Conservation (phyloP, 352 stramenopile genomes). For the Globisporangium takayamanum region DNA sequence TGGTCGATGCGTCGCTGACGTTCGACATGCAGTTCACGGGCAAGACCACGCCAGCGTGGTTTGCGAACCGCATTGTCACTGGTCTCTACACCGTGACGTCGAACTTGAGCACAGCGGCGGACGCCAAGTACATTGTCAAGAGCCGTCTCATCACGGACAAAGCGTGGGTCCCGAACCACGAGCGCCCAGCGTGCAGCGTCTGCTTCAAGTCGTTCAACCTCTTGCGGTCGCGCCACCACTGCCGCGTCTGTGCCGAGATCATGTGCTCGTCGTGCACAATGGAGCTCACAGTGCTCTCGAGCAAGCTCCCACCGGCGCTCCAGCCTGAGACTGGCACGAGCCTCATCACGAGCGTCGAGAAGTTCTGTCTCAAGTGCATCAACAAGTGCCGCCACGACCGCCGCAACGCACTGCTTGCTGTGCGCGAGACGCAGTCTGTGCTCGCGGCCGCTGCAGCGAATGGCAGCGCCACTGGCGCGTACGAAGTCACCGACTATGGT, state of each 20-base stretch:
- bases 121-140: constrained; percentile 62
- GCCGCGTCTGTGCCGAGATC: constrained; percentile 75
- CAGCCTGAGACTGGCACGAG: constrained; percentile 45
- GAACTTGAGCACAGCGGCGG: constrained; percentile 37
- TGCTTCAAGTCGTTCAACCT: constrained; percentile 78
- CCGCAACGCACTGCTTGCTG: constrained; percentile 23
- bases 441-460: constrained; percentile 6
- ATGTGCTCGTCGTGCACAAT: constrained; percentile 71
- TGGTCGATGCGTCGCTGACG: constrained; percentile 26
- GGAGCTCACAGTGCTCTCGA: constrained; percentile 50
- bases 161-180: constrained; percentile 61
- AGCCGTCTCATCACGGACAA: constrained; percentile 55
- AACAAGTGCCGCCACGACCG: constrained; percentile 59
- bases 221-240: constrained; percentile 72
- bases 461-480: constrained; percentile 7
- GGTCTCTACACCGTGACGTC: constrained; percentile 30
- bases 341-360: constrained; percentile 62
- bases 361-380: constrained; percentile 80
- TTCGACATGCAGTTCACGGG: constrained; percentile 18
- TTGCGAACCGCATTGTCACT: constrained; percentile 56
- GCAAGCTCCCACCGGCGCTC: constrained; percentile 43
- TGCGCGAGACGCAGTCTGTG: constrained; percentile 7
- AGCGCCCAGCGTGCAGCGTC: constrained; percentile 57
- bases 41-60: constrained; percentile 48
- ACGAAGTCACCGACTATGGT: constrained; percentile 24